These are phyloP conservation scores for Fraxinus americana DNA, from an alignment of 257 asterid species.

Conservation along the genomic window DNA sequence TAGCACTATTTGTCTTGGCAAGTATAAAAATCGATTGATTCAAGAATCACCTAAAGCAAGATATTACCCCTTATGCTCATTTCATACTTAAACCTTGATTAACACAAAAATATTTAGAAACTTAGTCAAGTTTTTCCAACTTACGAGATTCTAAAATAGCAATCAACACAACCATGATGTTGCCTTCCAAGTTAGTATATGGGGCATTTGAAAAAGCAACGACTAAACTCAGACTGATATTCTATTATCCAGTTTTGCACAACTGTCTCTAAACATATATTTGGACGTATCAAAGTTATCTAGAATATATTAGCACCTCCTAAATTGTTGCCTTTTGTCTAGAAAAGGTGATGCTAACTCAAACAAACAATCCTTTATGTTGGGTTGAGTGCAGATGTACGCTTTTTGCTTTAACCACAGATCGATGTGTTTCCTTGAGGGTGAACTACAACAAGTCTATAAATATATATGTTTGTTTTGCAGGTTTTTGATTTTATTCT, in stretches of 20 bases:
- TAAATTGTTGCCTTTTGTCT: background rate
- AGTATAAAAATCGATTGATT: background rate
- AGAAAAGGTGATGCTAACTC: background rate
- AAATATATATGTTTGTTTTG: background rate
- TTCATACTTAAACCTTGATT: background rate
- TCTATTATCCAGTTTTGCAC: background rate
- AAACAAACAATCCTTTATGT: background rate
- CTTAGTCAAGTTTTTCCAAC: too few species aligned
- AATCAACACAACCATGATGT: background rate
- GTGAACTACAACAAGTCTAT: background rate
- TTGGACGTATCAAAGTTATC: background rate
- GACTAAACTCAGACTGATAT: background rate
- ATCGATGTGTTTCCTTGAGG: background rate
- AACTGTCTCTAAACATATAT: background rate
- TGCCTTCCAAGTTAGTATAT: too few species aligned
- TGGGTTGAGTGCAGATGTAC: background rate
- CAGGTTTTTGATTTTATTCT: background rate
- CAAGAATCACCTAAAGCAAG: background rate
- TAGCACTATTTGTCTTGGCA: background rate
- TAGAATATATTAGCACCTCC: background rate
- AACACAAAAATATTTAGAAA: background rate
- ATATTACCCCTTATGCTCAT: background rate
- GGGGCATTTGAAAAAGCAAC: background rate
- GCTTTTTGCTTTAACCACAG: background rate
- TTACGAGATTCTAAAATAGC: background rate